Conservation (phyloP, 179 eudicot genomes). For the Carnegiea gigantea region DNA sequence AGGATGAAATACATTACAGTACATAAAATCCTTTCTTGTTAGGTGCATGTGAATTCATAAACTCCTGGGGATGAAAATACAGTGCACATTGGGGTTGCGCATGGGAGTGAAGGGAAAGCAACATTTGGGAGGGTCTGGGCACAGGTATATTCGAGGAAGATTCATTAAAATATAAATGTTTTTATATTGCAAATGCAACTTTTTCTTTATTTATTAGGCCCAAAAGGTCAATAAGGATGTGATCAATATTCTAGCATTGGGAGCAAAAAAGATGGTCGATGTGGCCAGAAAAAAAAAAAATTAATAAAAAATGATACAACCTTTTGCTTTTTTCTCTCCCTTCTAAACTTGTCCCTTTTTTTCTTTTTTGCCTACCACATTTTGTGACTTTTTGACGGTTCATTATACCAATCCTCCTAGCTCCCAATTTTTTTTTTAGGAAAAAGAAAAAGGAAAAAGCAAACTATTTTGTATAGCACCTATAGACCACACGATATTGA, state of each 20-base stretch:
- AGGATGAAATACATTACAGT: no score
- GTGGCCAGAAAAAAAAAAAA: not conserved
- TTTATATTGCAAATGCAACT: not conserved
- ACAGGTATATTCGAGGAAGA: not conserved
- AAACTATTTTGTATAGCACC: no score
- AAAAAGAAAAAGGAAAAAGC: no score
- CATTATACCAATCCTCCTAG: not conserved
- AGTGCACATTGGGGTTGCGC: not conserved
- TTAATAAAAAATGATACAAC: not conserved
- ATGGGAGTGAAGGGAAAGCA: not conserved
- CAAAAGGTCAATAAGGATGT: not conserved
- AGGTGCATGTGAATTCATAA: no score
- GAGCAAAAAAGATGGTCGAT: not conserved
- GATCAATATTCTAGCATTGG: not conserved
- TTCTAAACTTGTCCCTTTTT: not conserved
- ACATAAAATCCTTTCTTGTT: no score
- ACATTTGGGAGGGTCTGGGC: not conserved
- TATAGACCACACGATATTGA: no score
- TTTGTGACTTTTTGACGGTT: not conserved
- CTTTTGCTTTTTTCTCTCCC: conserved; percentile 9
- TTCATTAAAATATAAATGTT: not conserved
- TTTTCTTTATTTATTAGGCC: not conserved
- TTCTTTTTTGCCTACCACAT: not conserved
- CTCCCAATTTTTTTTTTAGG: not conserved
- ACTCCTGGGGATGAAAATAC: no score